Conservation (phyloP, 257 asterid genomes). For the Perilla frutescens region DNA sequence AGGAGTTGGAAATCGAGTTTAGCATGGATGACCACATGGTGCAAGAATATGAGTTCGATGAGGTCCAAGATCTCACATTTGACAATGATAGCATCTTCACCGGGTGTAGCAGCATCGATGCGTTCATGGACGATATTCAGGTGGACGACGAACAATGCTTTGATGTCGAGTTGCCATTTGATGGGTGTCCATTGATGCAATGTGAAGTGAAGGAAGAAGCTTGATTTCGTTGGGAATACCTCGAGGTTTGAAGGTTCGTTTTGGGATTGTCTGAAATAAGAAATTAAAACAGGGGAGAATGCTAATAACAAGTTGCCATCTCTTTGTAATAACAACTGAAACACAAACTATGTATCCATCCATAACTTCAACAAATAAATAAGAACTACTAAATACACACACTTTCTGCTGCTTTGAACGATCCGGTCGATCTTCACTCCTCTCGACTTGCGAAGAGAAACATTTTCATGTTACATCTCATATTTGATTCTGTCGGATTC, state of each 20-base stretch:
- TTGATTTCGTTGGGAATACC: conserved; percentile 29
- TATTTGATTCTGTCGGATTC: no score
- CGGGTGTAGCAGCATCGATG: conserved; percentile 39
- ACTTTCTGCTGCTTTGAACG: no score
- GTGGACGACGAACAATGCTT: conserved; percentile 26
- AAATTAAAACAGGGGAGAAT: no score
- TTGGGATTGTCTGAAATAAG: no score
- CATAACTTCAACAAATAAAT: no score
- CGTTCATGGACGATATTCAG: conserved; percentile 40
- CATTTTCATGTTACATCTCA: no score
- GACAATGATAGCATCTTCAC: conserved; percentile 37
- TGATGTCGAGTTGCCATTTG: conserved; percentile 44
- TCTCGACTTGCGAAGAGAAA: no score
- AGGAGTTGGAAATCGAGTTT: conserved; percentile 29
- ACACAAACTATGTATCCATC: no score
- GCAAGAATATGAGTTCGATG: conserved; percentile 35
- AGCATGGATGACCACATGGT: conserved; percentile 30
- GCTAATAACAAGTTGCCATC: no score
- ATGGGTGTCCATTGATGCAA: conserved; percentile 42
- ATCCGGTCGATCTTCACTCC: no score
- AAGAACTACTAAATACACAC: no score
- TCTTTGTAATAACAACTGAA: no score
- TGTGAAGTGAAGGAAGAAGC: conserved; percentile 44
- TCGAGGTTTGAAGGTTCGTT: neutral
- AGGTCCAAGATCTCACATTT: conserved; percentile 37